These are phyloP conservation scores for Nannizzia gypsea DNA, from an alignment of 2,329 filamentous ascomycete genomes.

Conservation along the genomic window DNA sequence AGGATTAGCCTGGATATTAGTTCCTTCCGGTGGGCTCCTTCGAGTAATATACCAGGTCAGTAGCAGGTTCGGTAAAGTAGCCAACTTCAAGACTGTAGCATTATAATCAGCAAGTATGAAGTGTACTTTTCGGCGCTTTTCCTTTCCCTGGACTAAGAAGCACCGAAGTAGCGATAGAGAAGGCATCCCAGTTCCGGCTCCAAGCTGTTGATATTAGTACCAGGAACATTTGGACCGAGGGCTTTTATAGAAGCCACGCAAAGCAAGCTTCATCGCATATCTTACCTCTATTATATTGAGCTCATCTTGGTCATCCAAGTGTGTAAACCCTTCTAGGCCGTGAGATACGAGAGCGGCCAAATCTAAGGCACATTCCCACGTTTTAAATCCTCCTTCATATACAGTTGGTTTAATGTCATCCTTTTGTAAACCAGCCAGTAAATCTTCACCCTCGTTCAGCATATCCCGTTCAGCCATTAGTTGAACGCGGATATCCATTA, in stretches of 20 bases:
- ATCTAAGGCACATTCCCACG: slow-evolving; percentile 55
- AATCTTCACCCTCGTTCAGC: slow-evolving; percentile 30
- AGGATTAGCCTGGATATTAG: slow-evolving; percentile 11
- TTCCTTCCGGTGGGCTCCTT: background rate
- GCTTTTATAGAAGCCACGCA: background rate
- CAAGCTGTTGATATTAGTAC: slow-evolving; percentile 33
- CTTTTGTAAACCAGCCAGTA: slow-evolving; percentile 40
- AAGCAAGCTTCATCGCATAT: background rate
- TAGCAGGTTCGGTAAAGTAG: slow-evolving; percentile 50
- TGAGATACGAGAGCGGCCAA: slow-evolving; percentile 29
- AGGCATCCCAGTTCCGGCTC: slow-evolving; percentile 53
- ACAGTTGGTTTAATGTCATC: slow-evolving; percentile 49
- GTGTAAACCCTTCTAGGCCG: slow-evolving; percentile 20
- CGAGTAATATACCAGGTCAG: slow-evolving; percentile 37
- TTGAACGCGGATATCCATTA: slow-evolving; percentile 53
- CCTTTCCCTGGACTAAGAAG: background rate
- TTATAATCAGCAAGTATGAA: slow-evolving; percentile 55
- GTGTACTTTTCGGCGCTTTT: slow-evolving; percentile 24
- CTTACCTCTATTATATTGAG: slow-evolving; percentile 34
- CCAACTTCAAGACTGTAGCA: slow-evolving; percentile 45
- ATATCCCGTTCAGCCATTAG: slow-evolving; percentile 47
- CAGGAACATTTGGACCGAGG: background rate
- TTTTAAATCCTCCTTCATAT: slow-evolving; percentile 59
- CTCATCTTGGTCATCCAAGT: slow-evolving; percentile 16
- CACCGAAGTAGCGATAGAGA: slow-evolving; percentile 44